Evolutionary conservation across 306 rosid species (phyloP).

Genomic region (Prunus padus): DNA sequence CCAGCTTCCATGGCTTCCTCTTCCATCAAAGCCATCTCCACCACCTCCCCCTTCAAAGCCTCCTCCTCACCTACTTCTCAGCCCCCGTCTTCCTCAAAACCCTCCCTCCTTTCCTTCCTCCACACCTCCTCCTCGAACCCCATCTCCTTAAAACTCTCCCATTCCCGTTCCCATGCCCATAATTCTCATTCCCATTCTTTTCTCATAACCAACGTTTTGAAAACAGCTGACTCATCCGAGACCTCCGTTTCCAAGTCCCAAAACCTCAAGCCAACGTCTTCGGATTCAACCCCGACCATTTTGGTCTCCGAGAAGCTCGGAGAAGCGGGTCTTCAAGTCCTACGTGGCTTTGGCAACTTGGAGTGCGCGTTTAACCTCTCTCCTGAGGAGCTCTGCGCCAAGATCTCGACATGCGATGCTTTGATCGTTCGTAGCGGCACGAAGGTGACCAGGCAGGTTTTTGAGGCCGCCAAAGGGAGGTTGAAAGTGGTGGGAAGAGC

Average conservation of each 20-base stretch:
- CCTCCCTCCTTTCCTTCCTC: constrained; percentile 44
- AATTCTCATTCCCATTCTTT: neutral
- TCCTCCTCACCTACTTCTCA: constrained; percentile 10
- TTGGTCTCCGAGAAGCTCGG: constrained; percentile 86
- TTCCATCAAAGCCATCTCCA: constrained; percentile 33
- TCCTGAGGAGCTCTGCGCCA: constrained; percentile 54
- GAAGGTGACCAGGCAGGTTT: constrained; percentile 63
- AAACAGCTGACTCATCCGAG: constrained; percentile 27
- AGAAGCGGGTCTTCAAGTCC: constrained; percentile 64
- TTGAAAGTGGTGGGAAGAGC: constrained; percentile 94
- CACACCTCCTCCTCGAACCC: constrained; percentile 21
- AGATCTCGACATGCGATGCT: constrained; percentile 75
- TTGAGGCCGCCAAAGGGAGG: constrained; percentile 66
- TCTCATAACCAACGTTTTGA: constrained; percentile 32
- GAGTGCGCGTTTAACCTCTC: constrained; percentile 60
- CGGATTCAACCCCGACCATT: constrained; percentile 40
- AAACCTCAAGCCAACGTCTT: neutral
- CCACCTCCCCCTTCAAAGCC: constrained; percentile 18
- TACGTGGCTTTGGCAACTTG: constrained; percentile 56
- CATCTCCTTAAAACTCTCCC: constrained; percentile 28
- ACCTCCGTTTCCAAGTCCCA: neutral
- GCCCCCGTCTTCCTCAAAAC: constrained; percentile 13
- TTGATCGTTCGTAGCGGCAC: constrained; percentile 85
- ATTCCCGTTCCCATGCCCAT: neutral
- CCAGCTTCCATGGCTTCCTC: constrained; percentile 50